A percentile compares a stretch with the other conserved stretches of the same genome.
phyloP scores from a whole-genome alignment of 306 rosid species.

The Vicia faba region DNA sequence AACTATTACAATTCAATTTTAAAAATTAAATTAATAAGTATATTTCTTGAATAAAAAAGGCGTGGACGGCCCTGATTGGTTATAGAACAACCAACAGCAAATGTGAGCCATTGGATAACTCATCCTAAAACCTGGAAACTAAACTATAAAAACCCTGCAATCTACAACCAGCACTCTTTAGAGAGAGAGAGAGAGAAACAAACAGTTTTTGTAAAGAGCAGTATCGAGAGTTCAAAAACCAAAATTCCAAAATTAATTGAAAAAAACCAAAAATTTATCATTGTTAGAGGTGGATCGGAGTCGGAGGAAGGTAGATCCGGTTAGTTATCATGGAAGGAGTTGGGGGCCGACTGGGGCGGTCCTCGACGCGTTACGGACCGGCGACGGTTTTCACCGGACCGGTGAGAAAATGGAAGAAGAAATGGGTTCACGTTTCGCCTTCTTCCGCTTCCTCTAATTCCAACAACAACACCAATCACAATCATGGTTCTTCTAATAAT shows the following conservation, averaged over 20 bases:
- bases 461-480: slow-evolving; percentile 34
- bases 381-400: slow-evolving; percentile 96
- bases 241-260: neutral
- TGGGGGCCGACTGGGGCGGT: slow-evolving; percentile 17
- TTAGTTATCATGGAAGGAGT: slow-evolving; percentile 9
- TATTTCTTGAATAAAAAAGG: too few species aligned
- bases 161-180: neutral
- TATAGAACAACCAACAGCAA: neutral
- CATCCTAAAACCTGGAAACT: slow-evolving; percentile 26
- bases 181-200: neutral
- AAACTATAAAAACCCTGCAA: slow-evolving; percentile 24
- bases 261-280: neutral
- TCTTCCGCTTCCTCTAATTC: slow-evolving; percentile 47
- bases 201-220: neutral
- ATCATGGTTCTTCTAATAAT: slow-evolving; percentile 44
- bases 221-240: neutral
- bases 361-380: slow-evolving; percentile 67
- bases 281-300: neutral
- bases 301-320: neutral
- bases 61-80: slow-evolving; percentile 45
- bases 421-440: slow-evolving; percentile 86
- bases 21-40: too few species aligned
- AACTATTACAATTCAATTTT: too few species aligned
- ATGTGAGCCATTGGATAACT: slow-evolving; percentile 25
- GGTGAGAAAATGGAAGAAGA: slow-evolving; percentile 99